Percentiles rank a stretch among this genome's conserved stretches.
These are phyloP conservation scores for Astragalus glycyphyllos DNA, from an alignment of 306 rosid species.

Conservation along the genomic window DNA sequence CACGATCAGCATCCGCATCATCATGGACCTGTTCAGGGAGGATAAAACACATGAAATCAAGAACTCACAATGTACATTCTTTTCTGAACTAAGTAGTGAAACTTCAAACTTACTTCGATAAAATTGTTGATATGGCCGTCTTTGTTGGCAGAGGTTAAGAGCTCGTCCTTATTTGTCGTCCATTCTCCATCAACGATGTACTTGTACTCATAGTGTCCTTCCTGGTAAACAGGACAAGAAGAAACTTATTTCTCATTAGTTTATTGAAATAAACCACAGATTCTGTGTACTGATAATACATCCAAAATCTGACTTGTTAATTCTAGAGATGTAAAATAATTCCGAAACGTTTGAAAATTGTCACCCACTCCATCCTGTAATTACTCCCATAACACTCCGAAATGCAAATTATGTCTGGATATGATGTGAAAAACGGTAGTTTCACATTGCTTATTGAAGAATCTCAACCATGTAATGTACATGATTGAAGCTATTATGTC, in stretches of 20 bases:
- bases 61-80: background rate
- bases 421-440: background rate
- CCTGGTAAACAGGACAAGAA: slow-evolving; percentile 57
- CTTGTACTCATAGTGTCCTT: slow-evolving; percentile 95
- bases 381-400: slow-evolving; percentile 1
- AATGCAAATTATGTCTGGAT: background rate
- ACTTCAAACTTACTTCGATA: slow-evolving; percentile 60
- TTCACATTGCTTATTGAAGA: background rate
- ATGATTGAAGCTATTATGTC: slow-evolving; percentile 19
- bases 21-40: slow-evolving; percentile 60
- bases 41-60: slow-evolving; percentile 36
- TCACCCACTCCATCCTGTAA: slow-evolving; percentile 2
- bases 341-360: background rate
- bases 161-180: slow-evolving; percentile 62
- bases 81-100: slow-evolving; percentile 28
- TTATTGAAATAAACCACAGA: slow-evolving; percentile 3
- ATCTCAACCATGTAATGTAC: slow-evolving; percentile 13
- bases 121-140: slow-evolving; percentile 91
- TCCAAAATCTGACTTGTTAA: slow-evolving; percentile 16
- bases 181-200: slow-evolving; percentile 87
- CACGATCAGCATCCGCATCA: slow-evolving; percentile 51
- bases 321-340: background rate
- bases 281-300: slow-evolving; percentile 19
- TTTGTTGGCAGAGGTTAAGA: slow-evolving; percentile 64
- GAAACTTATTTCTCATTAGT: slow-evolving; percentile 26